Evolutionary conservation across 345 rosid genomes (phyloP).

Genomic region (Heritiera fomes): DNA sequence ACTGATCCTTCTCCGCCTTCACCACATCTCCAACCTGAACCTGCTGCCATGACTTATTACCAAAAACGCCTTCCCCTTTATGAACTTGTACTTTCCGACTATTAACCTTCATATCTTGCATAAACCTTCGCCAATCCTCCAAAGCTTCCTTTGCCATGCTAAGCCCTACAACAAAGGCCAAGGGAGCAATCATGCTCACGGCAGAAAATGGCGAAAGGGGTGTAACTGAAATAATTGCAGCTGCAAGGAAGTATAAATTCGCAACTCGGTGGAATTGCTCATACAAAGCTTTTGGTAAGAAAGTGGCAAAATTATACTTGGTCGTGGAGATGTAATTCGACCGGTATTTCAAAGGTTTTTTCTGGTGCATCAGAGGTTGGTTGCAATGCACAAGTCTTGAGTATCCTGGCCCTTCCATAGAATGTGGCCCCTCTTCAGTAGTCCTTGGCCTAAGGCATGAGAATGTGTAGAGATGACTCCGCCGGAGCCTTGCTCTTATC

Average conservation of each 20-base stretch:
- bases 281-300: constrained; percentile 83
- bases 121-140: constrained; percentile 95
- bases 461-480: constrained; percentile 82
- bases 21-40: constrained; percentile 81
- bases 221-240: constrained; percentile 74
- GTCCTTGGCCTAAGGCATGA: constrained; percentile 63
- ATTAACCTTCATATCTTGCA: constrained; percentile 89
- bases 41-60: constrained; percentile 63
- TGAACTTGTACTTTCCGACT: constrained; percentile 63
- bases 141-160: constrained; percentile 95
- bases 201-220: constrained; percentile 82
- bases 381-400: constrained; percentile 81
- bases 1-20: constrained; percentile 87
- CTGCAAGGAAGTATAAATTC: constrained; percentile 84
- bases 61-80: constrained; percentile 58
- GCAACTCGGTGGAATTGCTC: constrained; percentile 96
- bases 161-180: constrained; percentile 85
- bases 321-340: constrained; percentile 89
- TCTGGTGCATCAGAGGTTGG: constrained; percentile 69
- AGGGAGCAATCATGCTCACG: constrained; percentile 88
- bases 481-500: constrained; percentile 75
- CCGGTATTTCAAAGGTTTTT: constrained; percentile 68
- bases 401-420: constrained; percentile 66
- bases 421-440: constrained; percentile 48
- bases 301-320: constrained; percentile 68